Evolutionary conservation across 2,329 filamentous ascomycete genomes (phyloP).

Genomic region (Exophiala lecanii-corni): DNA sequence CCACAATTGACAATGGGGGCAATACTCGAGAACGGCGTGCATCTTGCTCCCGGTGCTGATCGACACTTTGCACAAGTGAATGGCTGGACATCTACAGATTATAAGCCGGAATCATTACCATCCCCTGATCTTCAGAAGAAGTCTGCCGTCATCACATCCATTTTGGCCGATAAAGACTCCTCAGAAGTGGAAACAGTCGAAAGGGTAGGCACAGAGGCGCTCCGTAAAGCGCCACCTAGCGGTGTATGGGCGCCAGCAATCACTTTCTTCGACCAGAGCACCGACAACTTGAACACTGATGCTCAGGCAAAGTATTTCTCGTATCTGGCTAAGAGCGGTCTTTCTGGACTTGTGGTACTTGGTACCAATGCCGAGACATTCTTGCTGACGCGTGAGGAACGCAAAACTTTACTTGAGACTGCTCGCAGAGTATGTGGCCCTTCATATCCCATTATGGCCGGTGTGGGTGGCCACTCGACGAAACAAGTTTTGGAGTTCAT

Average conservation of each 20-base stretch:
- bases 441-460: slow-evolving; percentile 56
- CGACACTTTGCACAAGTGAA: not conserved
- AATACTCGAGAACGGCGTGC: no score
- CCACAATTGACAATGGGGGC: no score
- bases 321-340: slow-evolving; percentile 47
- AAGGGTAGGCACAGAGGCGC: not conserved
- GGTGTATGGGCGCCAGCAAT: slow-evolving; percentile 51
- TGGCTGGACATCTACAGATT: not conserved
- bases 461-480: slow-evolving; percentile 60
- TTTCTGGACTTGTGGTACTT: slow-evolving; percentile 50
- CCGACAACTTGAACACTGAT: slow-evolving; percentile 45
- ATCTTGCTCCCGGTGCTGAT: not conserved
- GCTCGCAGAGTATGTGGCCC: slow-evolving; percentile 50
- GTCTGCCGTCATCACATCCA: not conserved
- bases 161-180: not conserved
- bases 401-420: slow-evolving; percentile 50
- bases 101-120: no score
- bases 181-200: not conserved
- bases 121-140: no score
- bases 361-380: slow-evolving; percentile 54
- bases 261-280: slow-evolving; percentile 49
- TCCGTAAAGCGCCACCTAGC: slow-evolving; percentile 26
- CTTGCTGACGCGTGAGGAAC: slow-evolving; percentile 55
- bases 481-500: slow-evolving; percentile 58
- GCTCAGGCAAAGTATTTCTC: slow-evolving; percentile 48